Base-by-base conservation (phyloP, 202 grass and related monocot species). In the Setaria italica region DNA sequence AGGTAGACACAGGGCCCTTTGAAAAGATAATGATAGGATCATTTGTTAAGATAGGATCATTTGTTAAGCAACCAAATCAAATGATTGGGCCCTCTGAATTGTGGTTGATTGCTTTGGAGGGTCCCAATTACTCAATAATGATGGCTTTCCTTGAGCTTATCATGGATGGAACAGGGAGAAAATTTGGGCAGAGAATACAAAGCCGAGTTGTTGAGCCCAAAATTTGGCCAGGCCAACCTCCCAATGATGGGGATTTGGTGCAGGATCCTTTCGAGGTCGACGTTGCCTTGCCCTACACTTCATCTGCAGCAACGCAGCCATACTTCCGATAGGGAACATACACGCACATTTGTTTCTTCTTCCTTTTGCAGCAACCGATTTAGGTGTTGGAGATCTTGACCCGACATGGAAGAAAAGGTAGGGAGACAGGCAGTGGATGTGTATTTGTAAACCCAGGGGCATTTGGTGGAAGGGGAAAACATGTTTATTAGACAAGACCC, bases 51-150 rank as follows among this genome's bases (percentile, higher is more conserved):
- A 77, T 55, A 88, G 11, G 65, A 55, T 55, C 21, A 78, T 77
- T 56, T 85, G 85, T 25, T 81, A 81, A 88, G 85, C 76, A 88
- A 88, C 20, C 81, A 65, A 81, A 90, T 87, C 85, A 81, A 71
- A 90, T 76, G 54, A 84, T 83, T 79, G 80, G 62, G 37, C 58
- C 74, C 34, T 69, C 74, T 82, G 78, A 81, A 59, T 71, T 67
- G 72, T 25, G n/a, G 47, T 51, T 87, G 85, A 90, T 87, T 84
- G 81, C 25, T 37, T 20, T n/a, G 55, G 19, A 19, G 33, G 80
- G 62, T 53, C 89, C 75, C 73, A 82, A 64, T 81, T 56, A 76
- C 85, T 46, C 62, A 84, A 81, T 80, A 80, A 87, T 90, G 85
- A 80, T 63, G 49, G 37, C 39, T 45, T 78, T 89, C 37, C 29